These are phyloP conservation scores for Globisporangium orthogonon DNA, from an alignment of 352 stramenopile species.

Conservation along the genomic window DNA sequence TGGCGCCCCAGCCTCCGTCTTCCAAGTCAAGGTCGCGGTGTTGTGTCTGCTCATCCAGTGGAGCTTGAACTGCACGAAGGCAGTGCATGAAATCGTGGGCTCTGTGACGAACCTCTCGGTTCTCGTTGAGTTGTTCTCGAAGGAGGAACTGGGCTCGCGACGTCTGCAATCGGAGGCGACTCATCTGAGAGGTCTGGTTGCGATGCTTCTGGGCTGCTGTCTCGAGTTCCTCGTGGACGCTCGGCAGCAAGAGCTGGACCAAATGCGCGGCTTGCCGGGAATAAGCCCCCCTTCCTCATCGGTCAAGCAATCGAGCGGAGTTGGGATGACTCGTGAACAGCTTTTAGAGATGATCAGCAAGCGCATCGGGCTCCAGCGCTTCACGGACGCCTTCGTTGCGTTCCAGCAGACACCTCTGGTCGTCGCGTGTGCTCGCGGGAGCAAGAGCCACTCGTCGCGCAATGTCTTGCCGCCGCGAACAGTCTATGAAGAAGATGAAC, in stretches of 20 bases:
- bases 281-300: not conserved
- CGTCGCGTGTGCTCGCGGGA: slow-evolving; percentile 35
- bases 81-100: slow-evolving; percentile 46
- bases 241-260: slow-evolving; percentile 5
- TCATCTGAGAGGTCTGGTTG: slow-evolving; percentile 39
- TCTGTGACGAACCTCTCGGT: slow-evolving; percentile 56
- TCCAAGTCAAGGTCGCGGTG: slow-evolving; percentile 47
- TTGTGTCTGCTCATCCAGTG: slow-evolving; percentile 52
- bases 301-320: not conserved
- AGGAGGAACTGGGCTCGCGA: slow-evolving; percentile 9
- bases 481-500: slow-evolving; percentile 18
- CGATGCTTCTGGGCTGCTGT: slow-evolving; percentile 48
- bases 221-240: slow-evolving; percentile 41
- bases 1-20: slow-evolving; percentile 22
- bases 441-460: slow-evolving; percentile 31
- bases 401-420: slow-evolving; percentile 55
- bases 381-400: slow-evolving; percentile 59
- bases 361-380: slow-evolving; percentile 47
- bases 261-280: not conserved
- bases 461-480: slow-evolving; percentile 29
- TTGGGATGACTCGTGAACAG: slow-evolving; percentile 42
- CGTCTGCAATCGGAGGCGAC: slow-evolving; percentile 15
- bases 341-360: slow-evolving; percentile 66
- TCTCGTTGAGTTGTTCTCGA: slow-evolving; percentile 28
- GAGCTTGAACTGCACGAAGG: slow-evolving; percentile 50